Evolutionary conservation across 2,329 filamentous ascomycete genomes (phyloP).

Genomic region (Fusarium newnesense): DNA sequence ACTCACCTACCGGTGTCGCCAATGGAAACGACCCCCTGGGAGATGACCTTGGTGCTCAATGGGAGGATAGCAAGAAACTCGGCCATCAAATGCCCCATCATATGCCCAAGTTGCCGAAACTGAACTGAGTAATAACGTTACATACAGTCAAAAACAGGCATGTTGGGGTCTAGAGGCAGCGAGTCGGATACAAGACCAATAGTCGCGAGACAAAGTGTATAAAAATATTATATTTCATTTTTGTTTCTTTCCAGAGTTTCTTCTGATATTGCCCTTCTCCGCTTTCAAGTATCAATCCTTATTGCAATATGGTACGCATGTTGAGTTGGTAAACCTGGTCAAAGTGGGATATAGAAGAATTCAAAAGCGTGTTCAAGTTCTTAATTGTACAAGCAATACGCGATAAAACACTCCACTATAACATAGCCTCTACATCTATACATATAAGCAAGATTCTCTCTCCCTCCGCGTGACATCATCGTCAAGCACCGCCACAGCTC

Average conservation of each 20-base stretch:
- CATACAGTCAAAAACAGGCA: not conserved
- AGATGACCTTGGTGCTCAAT: not conserved
- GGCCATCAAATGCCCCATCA: not conserved
- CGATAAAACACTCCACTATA: not conserved
- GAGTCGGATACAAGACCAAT: not conserved
- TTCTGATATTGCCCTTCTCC: not conserved
- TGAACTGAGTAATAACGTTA: not conserved
- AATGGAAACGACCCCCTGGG: not conserved
- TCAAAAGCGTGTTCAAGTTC: not conserved
- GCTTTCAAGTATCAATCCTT: not conserved
- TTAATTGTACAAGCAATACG: not conserved
- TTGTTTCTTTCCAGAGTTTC: not conserved
- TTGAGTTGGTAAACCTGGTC: not conserved
- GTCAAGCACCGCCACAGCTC: not conserved
- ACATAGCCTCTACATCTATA: not conserved
- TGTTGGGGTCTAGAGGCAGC: not conserved
- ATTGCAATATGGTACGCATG: not conserved
- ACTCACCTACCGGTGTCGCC: not conserved
- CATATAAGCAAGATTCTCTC: not conserved
- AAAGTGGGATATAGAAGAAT: not conserved
- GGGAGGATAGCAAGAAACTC: not conserved
- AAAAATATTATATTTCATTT: not conserved
- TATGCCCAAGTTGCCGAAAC: not conserved
- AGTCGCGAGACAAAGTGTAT: conserved; percentile 10
- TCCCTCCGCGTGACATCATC: not conserved